Base-by-base conservation (phyloP, 2,329 filamentous ascomycete species). In the Fusarium cyanostomum region DNA sequence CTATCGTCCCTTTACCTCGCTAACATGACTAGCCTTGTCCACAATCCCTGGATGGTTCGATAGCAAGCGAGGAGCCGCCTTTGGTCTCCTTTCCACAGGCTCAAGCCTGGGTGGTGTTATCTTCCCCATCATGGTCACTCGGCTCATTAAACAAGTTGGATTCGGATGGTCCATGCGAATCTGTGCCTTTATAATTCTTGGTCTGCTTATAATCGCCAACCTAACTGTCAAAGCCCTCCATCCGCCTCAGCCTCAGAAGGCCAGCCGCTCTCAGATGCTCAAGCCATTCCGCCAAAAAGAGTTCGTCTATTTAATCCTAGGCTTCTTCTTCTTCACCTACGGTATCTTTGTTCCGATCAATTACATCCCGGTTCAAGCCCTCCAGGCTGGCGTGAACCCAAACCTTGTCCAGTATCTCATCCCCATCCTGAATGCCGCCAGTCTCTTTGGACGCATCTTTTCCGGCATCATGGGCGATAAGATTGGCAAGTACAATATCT, bases 161-260 rank as follows among this genome's bases (percentile, higher is more conserved):
- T 81, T 75, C n/a, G 70, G 68, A 1, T 80, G 77, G 78, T 59
- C 77, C 3, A 77, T 81, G 70, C 72, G 79, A 16, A 74, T 68
- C 15, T 72, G 69, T 2, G 78, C 71, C 10, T 79, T 81, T 12
- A 52, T 80, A 31, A 73, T 79, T 4, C 62, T 80, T 0, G 65
- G 26, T 5, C 58, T 78, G 1, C 72, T 76, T 13, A 55, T 71
- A 27, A 39, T 78, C 10, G 71, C 75, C 13, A 74, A 72, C 51
- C 30, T 75, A 2, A 77, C 73, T 4, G 62, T 76, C 28, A 67
- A 59, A 11, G 34, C 72, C 4, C 31, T 62, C 2, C 68, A 68
- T 5, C 66, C 70, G 4, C 71, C 72, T 0, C 59, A 38, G 1
- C 70, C 69, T 5, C 62, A 69, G n/a, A 67, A 74, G 49, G 24